Percentiles rank a stretch among this genome's conserved stretches.
Evolutionary conservation across 2,329 filamentous ascomycete species (phyloP).

Genomic region (Sarocladium strictum): DNA sequence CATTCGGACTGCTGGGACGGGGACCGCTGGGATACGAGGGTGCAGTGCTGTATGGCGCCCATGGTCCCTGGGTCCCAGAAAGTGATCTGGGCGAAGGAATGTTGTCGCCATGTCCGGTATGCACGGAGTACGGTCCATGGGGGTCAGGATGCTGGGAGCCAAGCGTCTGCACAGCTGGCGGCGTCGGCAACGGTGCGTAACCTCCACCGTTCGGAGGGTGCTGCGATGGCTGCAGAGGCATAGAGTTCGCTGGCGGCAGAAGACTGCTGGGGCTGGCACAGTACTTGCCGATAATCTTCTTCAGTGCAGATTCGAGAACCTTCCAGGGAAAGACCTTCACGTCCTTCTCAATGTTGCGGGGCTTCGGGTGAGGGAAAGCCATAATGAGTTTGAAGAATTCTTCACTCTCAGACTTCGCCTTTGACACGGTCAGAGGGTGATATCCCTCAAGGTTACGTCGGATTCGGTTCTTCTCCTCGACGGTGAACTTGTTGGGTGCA

Average conservation of each 20-base stretch:
- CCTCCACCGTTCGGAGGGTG: conserved; percentile 12
- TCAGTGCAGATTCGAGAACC: conserved; percentile 76
- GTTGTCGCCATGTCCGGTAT: conserved; percentile 39
- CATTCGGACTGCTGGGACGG: conserved; percentile 36
- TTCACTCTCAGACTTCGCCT: conserved; percentile 85
- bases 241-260: conserved; percentile 32
- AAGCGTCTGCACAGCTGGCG: conserved; percentile 28
- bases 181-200: conserved; percentile 42
- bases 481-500: conserved; percentile 70
- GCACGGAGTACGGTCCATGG: conserved; percentile 33
- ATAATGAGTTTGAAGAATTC: conserved; percentile 99
- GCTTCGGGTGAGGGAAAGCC: conserved; percentile 92
- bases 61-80: conserved; percentile 40
- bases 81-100: conserved; percentile 49
- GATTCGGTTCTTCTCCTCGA: conserved; percentile 98
- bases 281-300: conserved; percentile 99
- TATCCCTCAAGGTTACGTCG: conserved; percentile 93
- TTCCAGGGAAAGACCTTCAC: conserved; percentile 99
- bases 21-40: conserved; percentile 26
- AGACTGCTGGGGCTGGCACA: conserved; percentile 42
- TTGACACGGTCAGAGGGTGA: conserved; percentile 86
- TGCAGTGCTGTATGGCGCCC: conserved; percentile 38
- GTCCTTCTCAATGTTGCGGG: conserved; percentile 97
- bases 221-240: conserved; percentile 27
- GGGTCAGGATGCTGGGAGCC: conserved; percentile 23